Evolutionary conservation across 129 eudicot genomes (phyloP), one percentile per base, ranked within the genome.

Genomic region (Heracleum sosnowskyi): DNA sequence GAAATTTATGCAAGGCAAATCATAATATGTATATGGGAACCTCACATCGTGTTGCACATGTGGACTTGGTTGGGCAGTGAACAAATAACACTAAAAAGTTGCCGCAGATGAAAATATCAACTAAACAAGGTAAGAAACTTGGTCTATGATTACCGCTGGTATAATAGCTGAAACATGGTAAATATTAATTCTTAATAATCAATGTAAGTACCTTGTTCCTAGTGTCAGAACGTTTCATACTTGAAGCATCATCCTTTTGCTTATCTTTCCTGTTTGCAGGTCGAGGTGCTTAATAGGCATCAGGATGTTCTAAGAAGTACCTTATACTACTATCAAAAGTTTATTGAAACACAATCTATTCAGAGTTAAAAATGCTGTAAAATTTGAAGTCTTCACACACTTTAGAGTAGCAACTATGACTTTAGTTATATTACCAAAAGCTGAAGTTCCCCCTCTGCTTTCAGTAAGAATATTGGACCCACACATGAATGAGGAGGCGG

Each of bases 261-360:
- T 85, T 88, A 36, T 82, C 97, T 83, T 88, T 86, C 85, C 97
- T 95, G 96, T 64, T 83, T 80, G 76, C 76, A 83, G 69, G 36
- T 46, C 69, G 73, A 80, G 77, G 69, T 7, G 57, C 57, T 41
- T 33, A 66, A 78, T 39, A 55, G 44, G 47, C 60, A 71, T 68
- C 33, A 77, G 63, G 73, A 62, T 26, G 66, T 17, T 22, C 7
- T 40, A 28, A 55, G 66, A 78, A 41, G 69, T 79, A 45, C 72
- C 78, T 45, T 36, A 49, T 18, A 76, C 28, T 73, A 41, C 16
- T 35, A 44, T 53, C 11, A 39, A 69, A 73, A 81, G 73, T 79
- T 62, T 26, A 53, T 16, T 47, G 34, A 1, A 62, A 63, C 20
- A 69, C 53, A 55, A 39, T n/a, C 64, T 18, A 73, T 77, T 44